Evolutionary conservation across 1,284 basidiomycete species (phyloP).

Genomic region (Moniliophthora roreri): DNA sequence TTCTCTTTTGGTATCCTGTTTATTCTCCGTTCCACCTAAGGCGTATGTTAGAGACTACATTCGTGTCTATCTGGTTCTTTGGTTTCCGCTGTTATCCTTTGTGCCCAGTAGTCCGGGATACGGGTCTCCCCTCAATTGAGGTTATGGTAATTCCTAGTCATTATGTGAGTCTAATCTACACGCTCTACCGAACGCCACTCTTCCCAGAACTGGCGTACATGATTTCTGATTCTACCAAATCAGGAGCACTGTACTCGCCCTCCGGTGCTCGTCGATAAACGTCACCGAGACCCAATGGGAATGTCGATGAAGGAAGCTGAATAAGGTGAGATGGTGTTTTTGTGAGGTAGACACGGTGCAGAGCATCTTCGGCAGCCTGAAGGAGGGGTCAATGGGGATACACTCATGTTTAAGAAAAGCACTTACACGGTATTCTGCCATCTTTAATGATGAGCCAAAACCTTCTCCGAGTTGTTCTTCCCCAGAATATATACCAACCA

Average conservation of each 20-base stretch:
- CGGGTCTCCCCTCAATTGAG: too few relatives aligned
- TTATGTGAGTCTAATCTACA: not conserved
- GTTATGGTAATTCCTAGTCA: too few relatives aligned
- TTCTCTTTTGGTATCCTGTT: too few relatives aligned
- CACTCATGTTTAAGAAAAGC: not conserved
- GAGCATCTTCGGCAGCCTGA: conserved; percentile 83
- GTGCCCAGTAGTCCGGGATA: too few relatives aligned
- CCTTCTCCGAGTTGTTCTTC: conserved; percentile 92
- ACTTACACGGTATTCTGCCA: conserved; percentile 92
- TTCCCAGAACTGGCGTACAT: conserved; percentile 65
- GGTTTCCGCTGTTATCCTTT: too few relatives aligned
- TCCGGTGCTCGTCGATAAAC: conserved; percentile 40
- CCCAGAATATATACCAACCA: conserved; percentile 92
- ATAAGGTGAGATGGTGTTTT: conserved; percentile 65
- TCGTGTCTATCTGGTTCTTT: too few relatives aligned
- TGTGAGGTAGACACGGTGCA: conserved; percentile 81
- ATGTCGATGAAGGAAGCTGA: conserved; percentile 70
- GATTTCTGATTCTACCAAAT: conserved; percentile 62
- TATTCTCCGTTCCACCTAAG: too few relatives aligned
- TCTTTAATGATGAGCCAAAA: conserved; percentile 88
- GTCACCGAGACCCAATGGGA: conserved; percentile 50
- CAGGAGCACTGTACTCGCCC: conserved; percentile 49
- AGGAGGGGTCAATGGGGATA: not conserved
- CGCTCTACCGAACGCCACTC: conserved; percentile 24
- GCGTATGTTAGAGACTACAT: too few relatives aligned